These are phyloP conservation scores for Alternaria conjuncta DNA, from an alignment of 2,329 filamentous ascomycete genomes.

Conservation along the genomic window DNA sequence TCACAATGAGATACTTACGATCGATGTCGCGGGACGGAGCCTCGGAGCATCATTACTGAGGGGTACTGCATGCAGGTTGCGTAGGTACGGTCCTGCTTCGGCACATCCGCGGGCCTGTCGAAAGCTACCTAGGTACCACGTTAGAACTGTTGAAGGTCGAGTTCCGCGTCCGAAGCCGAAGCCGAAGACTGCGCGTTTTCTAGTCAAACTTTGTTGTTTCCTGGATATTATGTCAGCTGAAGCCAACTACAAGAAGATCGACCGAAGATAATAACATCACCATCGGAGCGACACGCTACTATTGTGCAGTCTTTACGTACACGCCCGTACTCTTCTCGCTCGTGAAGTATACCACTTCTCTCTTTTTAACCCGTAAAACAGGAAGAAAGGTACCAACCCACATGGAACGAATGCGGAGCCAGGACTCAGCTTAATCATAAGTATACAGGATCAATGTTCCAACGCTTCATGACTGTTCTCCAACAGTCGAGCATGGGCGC, in stretches of 20 bases:
- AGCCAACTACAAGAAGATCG: background rate
- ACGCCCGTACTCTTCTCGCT: background rate
- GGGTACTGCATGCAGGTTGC: background rate
- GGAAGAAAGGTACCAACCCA: background rate
- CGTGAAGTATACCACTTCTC: background rate
- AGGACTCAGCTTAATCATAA: background rate
- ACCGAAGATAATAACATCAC: background rate
- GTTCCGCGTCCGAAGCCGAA: background rate
- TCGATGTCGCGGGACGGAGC: background rate
- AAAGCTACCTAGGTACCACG: background rate
- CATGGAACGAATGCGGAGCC: background rate
- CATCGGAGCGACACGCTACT: background rate
- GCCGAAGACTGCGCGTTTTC: background rate
- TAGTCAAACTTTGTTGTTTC: background rate
- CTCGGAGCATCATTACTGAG: background rate
- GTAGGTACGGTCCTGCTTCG: background rate
- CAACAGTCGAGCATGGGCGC: background rate
- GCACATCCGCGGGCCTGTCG: background rate
- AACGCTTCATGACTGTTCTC: background rate
- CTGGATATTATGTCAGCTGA: background rate
- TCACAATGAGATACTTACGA: background rate
- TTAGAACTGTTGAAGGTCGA: background rate
- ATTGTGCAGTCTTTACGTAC: background rate
- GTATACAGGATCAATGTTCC: background rate
- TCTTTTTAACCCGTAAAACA: background rate